Base-by-base conservation (phyloP, 495 filamentous ascomycete genomes). In the Lepraria neglecta region DNA sequence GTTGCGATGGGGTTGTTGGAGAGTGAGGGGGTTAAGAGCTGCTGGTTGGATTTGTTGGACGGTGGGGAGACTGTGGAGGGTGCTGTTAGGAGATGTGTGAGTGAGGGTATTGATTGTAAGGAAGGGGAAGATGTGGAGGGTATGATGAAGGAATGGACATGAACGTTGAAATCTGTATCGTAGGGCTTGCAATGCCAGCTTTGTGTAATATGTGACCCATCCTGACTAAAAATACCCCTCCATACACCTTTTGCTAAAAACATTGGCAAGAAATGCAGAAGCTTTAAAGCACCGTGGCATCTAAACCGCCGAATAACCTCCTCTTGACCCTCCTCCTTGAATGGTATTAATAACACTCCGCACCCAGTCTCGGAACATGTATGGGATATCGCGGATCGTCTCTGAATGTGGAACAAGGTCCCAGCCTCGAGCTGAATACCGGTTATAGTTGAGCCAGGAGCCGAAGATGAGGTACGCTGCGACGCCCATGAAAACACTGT, bases 381-480 rank as follows among this genome's bases (percentile, higher is more conserved):
- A 98, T 9, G 94, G 95, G 4, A 97, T 68, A 64, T 98, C 94
- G 56, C 92, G 84, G 67, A 98, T 86, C 14, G 89, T 88, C 72
- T 98, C 94, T 59, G 88, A 85, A 71, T 97, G 95, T 0, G 94
- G 94, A 12, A 97, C 80, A 14, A 97, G 81, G 66, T 97, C 94
- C 94, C 91, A 97, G 59, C 94, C 94, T 24, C 94, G 81, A 47
- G 91, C 91, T 30, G 91, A 92, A 71, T 95, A 95, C 60, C 91
- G 90, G 78, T 90, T 97, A 80, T 97, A 97, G 77, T 97, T 97
- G 66, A 97, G 85, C 94, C 94, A 98, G 27, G 91, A 95, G 69
- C 91, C 91, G 68, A 97, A 97, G 72, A 98, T 96, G 65, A 98
- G 85, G 74, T 98, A 98, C 24, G 95, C 76, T 17, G 94, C 91